phyloP scores from a whole-genome alignment of 768 basidiomycete species.

The Suillus weaverae region DNA sequence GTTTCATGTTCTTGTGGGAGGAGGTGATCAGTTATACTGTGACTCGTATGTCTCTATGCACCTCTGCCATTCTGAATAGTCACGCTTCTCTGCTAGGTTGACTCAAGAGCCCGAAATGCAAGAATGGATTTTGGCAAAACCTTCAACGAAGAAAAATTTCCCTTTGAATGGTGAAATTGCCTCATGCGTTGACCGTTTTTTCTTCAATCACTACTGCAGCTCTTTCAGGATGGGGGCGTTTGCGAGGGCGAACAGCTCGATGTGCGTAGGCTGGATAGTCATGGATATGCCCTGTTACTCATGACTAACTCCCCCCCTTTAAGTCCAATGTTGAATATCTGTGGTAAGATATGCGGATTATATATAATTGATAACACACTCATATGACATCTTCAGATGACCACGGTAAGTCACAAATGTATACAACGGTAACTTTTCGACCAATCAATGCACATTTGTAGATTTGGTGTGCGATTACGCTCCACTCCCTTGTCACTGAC shows the following conservation, averaged over 20 bases:
- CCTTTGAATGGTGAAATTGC: slow-evolving; percentile 71
- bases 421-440: slow-evolving; percentile 9
- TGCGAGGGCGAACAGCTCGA: slow-evolving; percentile 85
- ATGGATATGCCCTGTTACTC: neutral
- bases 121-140: slow-evolving; percentile 73
- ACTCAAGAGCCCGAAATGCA: slow-evolving; percentile 87
- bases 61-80: neutral
- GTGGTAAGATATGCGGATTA: slow-evolving; percentile 46
- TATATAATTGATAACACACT: neutral
- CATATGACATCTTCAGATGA: slow-evolving; percentile 52
- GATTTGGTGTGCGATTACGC: slow-evolving; percentile 43
- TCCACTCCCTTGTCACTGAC: neutral
- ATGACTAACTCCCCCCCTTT: neutral
- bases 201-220: slow-evolving; percentile 90
- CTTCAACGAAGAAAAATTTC: slow-evolving; percentile 56
- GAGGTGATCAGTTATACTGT: slow-evolving; percentile 92
- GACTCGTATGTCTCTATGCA: slow-evolving; percentile 52
- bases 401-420: slow-evolving; percentile 54
- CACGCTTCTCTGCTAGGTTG: slow-evolving; percentile 43
- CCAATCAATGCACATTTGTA: slow-evolving; percentile 24
- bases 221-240: slow-evolving; percentile 87
- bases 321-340: slow-evolving; percentile 88
- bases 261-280: slow-evolving; percentile 49
- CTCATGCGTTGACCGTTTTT: slow-evolving; percentile 79
- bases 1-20: slow-evolving; percentile 90